Base-by-base conservation (phyloP, 1,284 basidiomycete genomes). In the Cystobasidium sp. region DNA sequence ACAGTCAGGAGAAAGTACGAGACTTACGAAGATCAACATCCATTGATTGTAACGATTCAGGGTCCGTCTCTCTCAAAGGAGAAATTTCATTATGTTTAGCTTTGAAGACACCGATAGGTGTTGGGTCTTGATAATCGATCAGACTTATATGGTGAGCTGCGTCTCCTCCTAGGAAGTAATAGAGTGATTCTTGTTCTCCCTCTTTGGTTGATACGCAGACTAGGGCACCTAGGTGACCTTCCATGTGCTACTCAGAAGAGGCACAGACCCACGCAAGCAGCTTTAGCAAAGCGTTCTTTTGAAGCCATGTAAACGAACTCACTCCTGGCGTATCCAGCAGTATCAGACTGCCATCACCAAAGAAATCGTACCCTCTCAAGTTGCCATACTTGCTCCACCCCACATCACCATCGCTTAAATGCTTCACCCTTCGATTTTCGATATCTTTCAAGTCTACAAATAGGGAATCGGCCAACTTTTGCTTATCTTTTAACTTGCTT, bases 91-190 rank as follows among this genome's bases (percentile, higher is more conserved):
- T 68, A 41, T 56, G 53, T 24, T 68, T 68, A 16, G 67, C 67
- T 24, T 56, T 56, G 53, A 46, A 68, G 9, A 68, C 67, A 6
- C 67, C 67, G 39, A 68, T 59, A 39, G 20, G 20, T 14, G 67
- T 55, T 22, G 67, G 67, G 18, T 59, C 18, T n/a, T 68, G 8
- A 20, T 43, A 51, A 59, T 68, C 51, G 8, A 68, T 59, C 5
- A 68, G 55, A 20, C 43, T 58, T 18, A 68, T 47, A 59, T 68
- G 67, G 41, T 68, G 67, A 39, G 67, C 67, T 22, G 67, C 67
- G 46, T 68, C 53, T 56, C 67, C 67, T 59, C 41, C 67, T 24
- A 68, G 39, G 53, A 68, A 53, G 37, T 68, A 43, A 24, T 68
- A 68, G 10, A 55, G 52, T 8, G 67, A 53, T 8, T 55, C 51